Conservation (phyloP, 2,329 filamentous ascomycete genomes). For the Curvularia eragrostidis region DNA sequence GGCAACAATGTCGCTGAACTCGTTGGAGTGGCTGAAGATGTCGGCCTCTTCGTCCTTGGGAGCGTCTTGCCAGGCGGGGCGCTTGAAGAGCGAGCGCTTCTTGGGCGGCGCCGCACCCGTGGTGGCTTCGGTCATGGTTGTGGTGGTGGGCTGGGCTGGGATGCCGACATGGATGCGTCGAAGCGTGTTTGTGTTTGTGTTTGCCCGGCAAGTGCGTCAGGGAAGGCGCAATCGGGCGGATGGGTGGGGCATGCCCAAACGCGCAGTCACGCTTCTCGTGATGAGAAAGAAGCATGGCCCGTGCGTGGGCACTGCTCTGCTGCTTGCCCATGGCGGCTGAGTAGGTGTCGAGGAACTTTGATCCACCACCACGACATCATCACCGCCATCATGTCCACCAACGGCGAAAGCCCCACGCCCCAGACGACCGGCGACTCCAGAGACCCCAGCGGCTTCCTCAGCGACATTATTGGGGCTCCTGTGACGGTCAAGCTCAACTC, state of each 20-base stretch:
- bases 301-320: constrained; percentile 23
- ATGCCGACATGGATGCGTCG: not conserved
- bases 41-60: constrained; percentile 45
- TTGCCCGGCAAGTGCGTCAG: not conserved
- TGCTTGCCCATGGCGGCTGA: not conserved
- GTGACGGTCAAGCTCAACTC: constrained; percentile 98
- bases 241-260: constrained; percentile 20
- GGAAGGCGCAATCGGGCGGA: not conserved
- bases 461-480: constrained; percentile 90
- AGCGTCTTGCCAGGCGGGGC: constrained; percentile 58
- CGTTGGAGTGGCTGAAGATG: constrained; percentile 54
- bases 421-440: constrained; percentile 76
- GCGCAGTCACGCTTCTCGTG: constrained; percentile 45
- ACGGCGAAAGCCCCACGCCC: constrained; percentile 69
- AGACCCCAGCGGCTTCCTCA: constrained; percentile 91
- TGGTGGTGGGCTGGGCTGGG: constrained; percentile 2
- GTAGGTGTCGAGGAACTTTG: not conserved
- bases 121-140: constrained; percentile 36
- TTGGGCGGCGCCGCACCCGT: constrained; percentile 37
- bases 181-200: not conserved
- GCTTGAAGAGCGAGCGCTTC: constrained; percentile 63
- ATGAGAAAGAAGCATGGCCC: constrained; percentile 17
- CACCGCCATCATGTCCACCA: constrained; percentile 32
- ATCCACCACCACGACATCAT: constrained; percentile 6
- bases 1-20: constrained; percentile 50